These are phyloP conservation scores for Sclerotinia minor DNA, from an alignment of 2,329 filamentous ascomycete species.

Conservation along the genomic window DNA sequence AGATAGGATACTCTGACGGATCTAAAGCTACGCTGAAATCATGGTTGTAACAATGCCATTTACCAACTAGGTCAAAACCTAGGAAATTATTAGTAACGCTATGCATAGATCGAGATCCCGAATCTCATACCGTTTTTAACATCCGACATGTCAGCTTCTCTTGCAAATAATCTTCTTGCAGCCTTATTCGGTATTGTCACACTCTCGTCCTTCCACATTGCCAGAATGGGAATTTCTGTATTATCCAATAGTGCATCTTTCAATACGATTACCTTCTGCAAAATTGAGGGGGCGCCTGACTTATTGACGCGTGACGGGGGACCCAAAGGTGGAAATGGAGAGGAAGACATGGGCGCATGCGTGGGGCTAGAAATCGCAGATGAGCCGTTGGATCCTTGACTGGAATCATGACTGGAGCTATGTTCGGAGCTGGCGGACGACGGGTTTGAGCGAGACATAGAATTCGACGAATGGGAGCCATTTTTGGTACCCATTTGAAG, in stretches of 20 bases:
- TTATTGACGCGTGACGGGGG: constrained; percentile 58
- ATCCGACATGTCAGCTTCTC: constrained; percentile 44
- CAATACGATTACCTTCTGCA: constrained; percentile 72
- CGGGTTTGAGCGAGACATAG: constrained; percentile 34
- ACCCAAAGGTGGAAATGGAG: constrained; percentile 66
- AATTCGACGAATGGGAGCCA: background rate
- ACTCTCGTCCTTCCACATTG: constrained; percentile 79
- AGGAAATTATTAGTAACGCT: background rate
- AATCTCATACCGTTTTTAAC: constrained; percentile 44
- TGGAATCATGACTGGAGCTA: constrained; percentile 35
- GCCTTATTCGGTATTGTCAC: constrained; percentile 70
- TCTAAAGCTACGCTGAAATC: constrained; percentile 62
- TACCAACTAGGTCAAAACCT: constrained; percentile 54
- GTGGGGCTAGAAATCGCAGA: constrained; percentile 53
- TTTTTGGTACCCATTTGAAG: background rate
- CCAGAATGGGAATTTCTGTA: constrained; percentile 71
- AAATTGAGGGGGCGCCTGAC: constrained; percentile 61
- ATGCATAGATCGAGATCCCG: background rate
- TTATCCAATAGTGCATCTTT: constrained; percentile 77
- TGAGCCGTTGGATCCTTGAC: constrained; percentile 33
- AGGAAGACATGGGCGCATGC: constrained; percentile 53
- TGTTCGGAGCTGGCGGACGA: constrained; percentile 37
- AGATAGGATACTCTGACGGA: constrained; percentile 65
- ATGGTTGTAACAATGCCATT: constrained; percentile 64
- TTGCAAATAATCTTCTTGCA: constrained; percentile 52